Base-by-base conservation (phyloP, 2,329 filamentous ascomycete species). In the Xylariomycetidae sp. region DNA sequence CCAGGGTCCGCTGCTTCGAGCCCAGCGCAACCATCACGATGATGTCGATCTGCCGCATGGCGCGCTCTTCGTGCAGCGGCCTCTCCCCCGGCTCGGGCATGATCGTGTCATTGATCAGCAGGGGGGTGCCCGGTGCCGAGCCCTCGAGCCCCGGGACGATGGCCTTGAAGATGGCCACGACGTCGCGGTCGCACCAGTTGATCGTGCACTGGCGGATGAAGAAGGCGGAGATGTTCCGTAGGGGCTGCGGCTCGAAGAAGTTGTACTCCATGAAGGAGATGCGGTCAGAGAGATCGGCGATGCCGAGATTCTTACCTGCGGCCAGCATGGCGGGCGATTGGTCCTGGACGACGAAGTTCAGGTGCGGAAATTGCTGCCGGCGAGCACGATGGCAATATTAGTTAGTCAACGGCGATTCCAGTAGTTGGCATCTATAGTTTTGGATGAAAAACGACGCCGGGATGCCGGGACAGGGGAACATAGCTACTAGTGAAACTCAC, bases 221-320 rank as follows among this genome's bases (percentile, higher is more conserved):
- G 37, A 42, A 54, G 2, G 40, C 16, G 16, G 5, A 17, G 7
- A 6, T 6, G 14, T 30, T 19, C 6, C 8, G 22, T 1, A 34
- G 3, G 2, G 45, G 49, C 37, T 58, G 51, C 1, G 48, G 45
- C 8, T 43, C 26, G 37, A 54, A 57, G 42, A 57, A 56, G 29
- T 38, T 37, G 33, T 48, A 38, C 31, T 48, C 30, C 16, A 14
- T 25, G 22, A 45, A 53, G 1, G 36, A 16, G 5, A 53, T 27
- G 13, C 49, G 48, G n/a, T 38, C 39, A 6, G 15, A 14, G 6
- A 46, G 18, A 5, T 36, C 30, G 9, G 27, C n/a, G 5, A 29
- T 30, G 3, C 50, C 32, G 6, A 39, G 26, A 2, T 26, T 17
- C 17, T 45, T 12, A n/a, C 47, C 49, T 23, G 46, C 22, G 3